These are phyloP conservation scores for Parachlorella kessleri DNA, from an alignment of 139 green algal genomes.

Conservation along the genomic window DNA sequence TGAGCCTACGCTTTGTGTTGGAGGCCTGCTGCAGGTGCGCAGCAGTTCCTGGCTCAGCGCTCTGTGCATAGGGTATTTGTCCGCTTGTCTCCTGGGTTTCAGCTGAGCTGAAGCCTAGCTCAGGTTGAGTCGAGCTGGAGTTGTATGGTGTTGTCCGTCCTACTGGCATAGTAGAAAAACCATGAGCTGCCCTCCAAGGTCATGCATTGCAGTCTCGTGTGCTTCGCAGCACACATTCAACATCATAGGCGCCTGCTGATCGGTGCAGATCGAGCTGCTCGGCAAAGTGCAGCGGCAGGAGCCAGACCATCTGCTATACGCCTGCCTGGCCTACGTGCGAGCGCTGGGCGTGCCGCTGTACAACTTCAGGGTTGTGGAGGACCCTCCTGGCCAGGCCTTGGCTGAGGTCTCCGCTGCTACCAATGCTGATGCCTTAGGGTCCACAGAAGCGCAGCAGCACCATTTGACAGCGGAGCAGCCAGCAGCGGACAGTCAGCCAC, in stretches of 20 bases:
- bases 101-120: no score
- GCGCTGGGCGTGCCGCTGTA: conserved; percentile 32
- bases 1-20: conserved; percentile 26
- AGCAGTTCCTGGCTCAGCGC: no score
- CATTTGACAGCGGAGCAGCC: no score
- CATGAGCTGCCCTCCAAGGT: no score
- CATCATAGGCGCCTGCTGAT: conserved; percentile 12
- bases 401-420: neutral
- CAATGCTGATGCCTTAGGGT: neutral
- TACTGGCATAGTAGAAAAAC: no score
- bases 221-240: neutral
- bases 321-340: conserved; percentile 31
- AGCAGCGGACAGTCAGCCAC: no score
- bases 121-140: no score
- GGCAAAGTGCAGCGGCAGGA: conserved; percentile 37
- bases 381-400: neutral
- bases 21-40: conserved; percentile 22
- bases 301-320: conserved; percentile 36
- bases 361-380: conserved; percentile 7
- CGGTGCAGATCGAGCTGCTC: conserved; percentile 39
- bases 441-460: no score
- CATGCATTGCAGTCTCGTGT: no score
- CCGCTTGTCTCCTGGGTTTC: no score
- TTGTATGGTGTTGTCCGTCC: no score
- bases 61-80: no score